Evolutionary conservation across 345 rosid genomes (phyloP), one percentile per base, ranked within the genome.

Genomic region (Tarenaya hassleriana): DNA sequence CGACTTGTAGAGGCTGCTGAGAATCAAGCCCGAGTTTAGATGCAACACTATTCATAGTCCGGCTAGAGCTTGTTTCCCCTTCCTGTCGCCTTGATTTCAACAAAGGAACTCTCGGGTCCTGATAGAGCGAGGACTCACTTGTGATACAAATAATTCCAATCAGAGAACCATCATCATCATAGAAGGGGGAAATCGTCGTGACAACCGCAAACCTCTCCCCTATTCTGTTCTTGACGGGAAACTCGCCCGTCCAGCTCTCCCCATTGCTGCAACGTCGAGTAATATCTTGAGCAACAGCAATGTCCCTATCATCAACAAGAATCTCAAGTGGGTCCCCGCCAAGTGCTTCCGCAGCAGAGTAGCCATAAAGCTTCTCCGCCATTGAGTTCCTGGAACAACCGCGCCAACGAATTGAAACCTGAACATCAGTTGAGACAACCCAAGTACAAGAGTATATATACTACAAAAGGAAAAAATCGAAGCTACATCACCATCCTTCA

Each of bases 291-390:
- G 81, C 98, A 21, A 82, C 56, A 0, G 46, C 45, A 55, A 52
- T 69, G 69, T 87, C 98, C 52, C 45, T 68, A 33, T 67, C 62
- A 76, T 82, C 95, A 4, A 74, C 58, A 47, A 91, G 76, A 51
- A 91, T 75, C 59, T 82, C 78, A 66, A 82, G 48, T 14, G 72
- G 84, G 45, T 80, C 81, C 55, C 72, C 67, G 49, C 95, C 95
- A 13, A 87, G 76, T 33, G 92, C 98, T 64, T 87, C 96, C 1
- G 74, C 77, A 0, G 83, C 71, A n/a, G 90, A 80, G 64, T 69
- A 84, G 31, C 98, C 98, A 64, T 79, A 91, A 41, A 91, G 83
- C 47, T 60, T 72, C 53, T 91, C 98, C 13, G 98, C 98, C 58
- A 78, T 67, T 39, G 77, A 66, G 56, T 91, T 91, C 98, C 98